Percentiles rank a stretch among this genome's conserved stretches.
Evolutionary conservation across 768 basidiomycete genomes (phyloP).

Genomic region (Leucosporidium creatinivorum): DNA sequence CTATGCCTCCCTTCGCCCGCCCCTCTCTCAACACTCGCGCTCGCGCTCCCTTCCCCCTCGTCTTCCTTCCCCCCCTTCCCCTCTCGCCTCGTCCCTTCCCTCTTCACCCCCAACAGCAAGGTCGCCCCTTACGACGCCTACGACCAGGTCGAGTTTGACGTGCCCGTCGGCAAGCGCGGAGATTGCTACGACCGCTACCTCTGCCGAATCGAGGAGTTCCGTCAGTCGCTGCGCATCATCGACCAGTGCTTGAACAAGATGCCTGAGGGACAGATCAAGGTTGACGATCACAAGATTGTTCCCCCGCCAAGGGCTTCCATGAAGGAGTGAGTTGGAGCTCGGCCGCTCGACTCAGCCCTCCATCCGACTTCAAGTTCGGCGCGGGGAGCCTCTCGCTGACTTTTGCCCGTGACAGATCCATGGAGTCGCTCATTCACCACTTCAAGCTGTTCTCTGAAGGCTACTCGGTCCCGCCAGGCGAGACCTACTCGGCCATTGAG

Average conservation of each 20-base stretch:
- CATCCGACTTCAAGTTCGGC: no score
- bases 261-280: slow-evolving; percentile 79
- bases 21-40: neutral
- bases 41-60: neutral
- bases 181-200: slow-evolving; percentile 98
- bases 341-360: no score
- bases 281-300: slow-evolving; percentile 95
- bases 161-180: slow-evolving; percentile 93
- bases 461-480: slow-evolving; percentile 84
- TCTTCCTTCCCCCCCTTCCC: no score
- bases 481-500: slow-evolving; percentile 90
- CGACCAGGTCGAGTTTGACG: slow-evolving; percentile 92
- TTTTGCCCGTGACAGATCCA: neutral
- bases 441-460: slow-evolving; percentile 95
- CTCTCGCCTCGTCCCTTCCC: no score
- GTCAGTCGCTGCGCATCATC: slow-evolving; percentile 85
- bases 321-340: slow-evolving; percentile 82
- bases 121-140: slow-evolving; percentile 93
- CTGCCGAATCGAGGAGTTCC: slow-evolving; percentile 96
- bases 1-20: neutral
- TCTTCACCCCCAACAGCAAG: slow-evolving; percentile 46
- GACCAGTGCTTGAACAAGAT: slow-evolving; percentile 91
- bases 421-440: slow-evolving; percentile 78
- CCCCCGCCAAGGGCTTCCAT: slow-evolving; percentile 93
- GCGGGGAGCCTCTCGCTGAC: no score